A percentile compares a stretch with the other conserved stretches of the same genome.
Conservation (phyloP, 2,329 filamentous ascomycete species). For the Hymenoscyphus salicellus region DNA sequence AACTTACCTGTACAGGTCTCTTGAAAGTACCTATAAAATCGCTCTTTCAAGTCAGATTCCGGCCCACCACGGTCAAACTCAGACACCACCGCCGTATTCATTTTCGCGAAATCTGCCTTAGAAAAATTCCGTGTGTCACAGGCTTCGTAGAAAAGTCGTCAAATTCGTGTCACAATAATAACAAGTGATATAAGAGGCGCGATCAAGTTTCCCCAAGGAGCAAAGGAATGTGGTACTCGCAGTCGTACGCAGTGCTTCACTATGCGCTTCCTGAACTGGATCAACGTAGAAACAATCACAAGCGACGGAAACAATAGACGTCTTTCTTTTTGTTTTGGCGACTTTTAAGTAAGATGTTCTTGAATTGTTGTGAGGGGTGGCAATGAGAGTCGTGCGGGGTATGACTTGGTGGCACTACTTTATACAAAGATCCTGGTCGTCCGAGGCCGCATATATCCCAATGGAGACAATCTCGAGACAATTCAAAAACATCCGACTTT, state of each 20-base stretch:
- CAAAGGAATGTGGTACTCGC: neutral
- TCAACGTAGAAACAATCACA: neutral
- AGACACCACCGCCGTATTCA: conserved; percentile 17
- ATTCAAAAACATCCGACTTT: too few relatives aligned
- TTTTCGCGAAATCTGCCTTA: conserved; percentile 5
- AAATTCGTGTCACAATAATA: conserved; percentile 1
- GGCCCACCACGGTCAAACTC: conserved; percentile 23
- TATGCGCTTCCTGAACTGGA: neutral
- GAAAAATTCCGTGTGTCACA: neutral
- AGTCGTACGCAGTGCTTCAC: neutral
- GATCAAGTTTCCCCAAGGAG: neutral
- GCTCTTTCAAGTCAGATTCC: conserved; percentile 59
- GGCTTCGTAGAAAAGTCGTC: neutral
- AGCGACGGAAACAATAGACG: neutral
- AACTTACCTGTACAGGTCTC: conserved; percentile 13
- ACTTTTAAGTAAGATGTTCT: too few relatives aligned
- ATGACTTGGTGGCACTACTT: too few relatives aligned
- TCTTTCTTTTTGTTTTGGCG: too few relatives aligned
- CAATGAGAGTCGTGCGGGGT: neutral
- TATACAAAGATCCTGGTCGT: neutral
- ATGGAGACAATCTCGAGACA: too few relatives aligned
- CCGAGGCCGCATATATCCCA: neutral
- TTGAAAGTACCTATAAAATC: conserved; percentile 72
- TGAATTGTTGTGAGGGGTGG: neutral
- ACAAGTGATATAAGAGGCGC: conserved; percentile 7